Conservation (phyloP, 1,284 basidiomycete genomes). For the Moesziomyces globuligerus region DNA sequence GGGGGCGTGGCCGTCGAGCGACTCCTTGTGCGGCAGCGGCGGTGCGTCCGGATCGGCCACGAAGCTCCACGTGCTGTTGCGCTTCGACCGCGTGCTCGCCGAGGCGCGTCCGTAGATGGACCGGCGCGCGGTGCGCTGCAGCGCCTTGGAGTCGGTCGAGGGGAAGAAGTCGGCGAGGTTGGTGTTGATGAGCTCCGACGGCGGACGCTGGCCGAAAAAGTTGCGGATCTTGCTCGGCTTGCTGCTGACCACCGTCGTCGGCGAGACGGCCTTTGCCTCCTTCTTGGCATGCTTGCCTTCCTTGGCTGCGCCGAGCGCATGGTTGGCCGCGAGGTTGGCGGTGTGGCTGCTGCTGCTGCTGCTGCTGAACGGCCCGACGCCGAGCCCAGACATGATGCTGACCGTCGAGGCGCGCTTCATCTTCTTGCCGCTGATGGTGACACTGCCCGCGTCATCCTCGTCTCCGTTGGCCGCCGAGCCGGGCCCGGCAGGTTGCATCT, state of each 20-base stretch:
- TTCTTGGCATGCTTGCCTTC: constrained; percentile 22
- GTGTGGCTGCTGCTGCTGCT: constrained; percentile 8
- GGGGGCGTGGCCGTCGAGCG: constrained; percentile 18
- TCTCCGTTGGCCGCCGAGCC: constrained; percentile 63
- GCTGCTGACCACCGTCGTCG: constrained; percentile 25
- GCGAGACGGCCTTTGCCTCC: constrained; percentile 20
- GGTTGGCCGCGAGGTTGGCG: constrained; percentile 3
- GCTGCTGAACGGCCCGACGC: constrained; percentile 40
- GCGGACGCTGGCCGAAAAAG: constrained; percentile 97
- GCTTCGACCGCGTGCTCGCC: constrained; percentile 55
- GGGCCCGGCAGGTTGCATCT: constrained; percentile 53
- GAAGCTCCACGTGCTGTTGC: constrained; percentile 63
- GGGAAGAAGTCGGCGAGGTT: constrained; percentile 97
- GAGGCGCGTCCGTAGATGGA: constrained; percentile 60
- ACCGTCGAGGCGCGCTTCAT: constrained; percentile 92
- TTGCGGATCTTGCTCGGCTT: constrained; percentile 77
- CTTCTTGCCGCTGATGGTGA: constrained; percentile 71
- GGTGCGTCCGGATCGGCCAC: constrained; percentile 55
- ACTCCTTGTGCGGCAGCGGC: constrained; percentile 53
- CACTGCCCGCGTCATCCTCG: constrained; percentile 42
- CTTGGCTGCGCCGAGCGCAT: constrained; percentile 5
- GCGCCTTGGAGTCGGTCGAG: constrained; percentile 79
- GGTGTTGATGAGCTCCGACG: constrained; percentile 95
- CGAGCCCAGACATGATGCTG: constrained; percentile 91
- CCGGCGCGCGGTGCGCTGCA: constrained; percentile 58